Percentiles rank a stretch among this genome's conserved stretches.
These are phyloP conservation scores for Bacidia rubella DNA, from an alignment of 495 filamentous ascomycete genomes.

Conservation along the genomic window DNA sequence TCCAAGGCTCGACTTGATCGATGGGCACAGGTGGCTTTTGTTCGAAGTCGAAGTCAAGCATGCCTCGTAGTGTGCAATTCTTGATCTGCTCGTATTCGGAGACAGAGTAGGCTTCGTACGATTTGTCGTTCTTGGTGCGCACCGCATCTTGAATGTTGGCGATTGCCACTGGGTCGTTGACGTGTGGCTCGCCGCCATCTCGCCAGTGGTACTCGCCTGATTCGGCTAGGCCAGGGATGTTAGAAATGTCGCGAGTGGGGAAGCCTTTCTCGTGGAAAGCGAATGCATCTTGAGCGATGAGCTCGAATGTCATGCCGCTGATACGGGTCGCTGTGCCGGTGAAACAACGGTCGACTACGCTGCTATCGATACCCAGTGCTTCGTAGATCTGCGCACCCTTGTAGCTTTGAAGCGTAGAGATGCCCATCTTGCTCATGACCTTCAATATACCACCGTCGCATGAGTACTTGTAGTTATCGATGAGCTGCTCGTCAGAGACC, in stretches of 20 bases:
- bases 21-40: slow-evolving; percentile 77
- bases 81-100: slow-evolving; percentile 97
- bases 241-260: slow-evolving; percentile 66
- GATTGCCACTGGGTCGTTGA: slow-evolving; percentile 92
- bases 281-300: slow-evolving; percentile 94
- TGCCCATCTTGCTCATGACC: slow-evolving; percentile 99
- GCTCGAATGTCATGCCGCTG: slow-evolving; percentile 87
- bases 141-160: slow-evolving; percentile 98
- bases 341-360: slow-evolving; percentile 93
- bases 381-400: slow-evolving; percentile 99
- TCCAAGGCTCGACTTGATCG: slow-evolving; percentile 98
- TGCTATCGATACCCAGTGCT: slow-evolving; percentile 92
- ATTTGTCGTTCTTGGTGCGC: slow-evolving; percentile 98
- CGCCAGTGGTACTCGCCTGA: slow-evolving; percentile 99
- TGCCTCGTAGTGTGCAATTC: slow-evolving; percentile 86
- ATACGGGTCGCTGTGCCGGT: slow-evolving; percentile 91
- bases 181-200: slow-evolving; percentile 93
- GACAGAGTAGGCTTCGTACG: slow-evolving; percentile 93
- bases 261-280: slow-evolving; percentile 93
- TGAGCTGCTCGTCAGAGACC: slow-evolving; percentile 67
- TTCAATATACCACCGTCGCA: slow-evolving; percentile 97
- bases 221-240: slow-evolving; percentile 76
- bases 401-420: slow-evolving; percentile 94
- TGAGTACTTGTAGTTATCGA: slow-evolving; percentile 96
- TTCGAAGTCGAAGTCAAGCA: slow-evolving; percentile 97